phyloP scores from a whole-genome alignment of 2,329 filamentous ascomycete genomes.

The Epichloe scottii region DNA sequence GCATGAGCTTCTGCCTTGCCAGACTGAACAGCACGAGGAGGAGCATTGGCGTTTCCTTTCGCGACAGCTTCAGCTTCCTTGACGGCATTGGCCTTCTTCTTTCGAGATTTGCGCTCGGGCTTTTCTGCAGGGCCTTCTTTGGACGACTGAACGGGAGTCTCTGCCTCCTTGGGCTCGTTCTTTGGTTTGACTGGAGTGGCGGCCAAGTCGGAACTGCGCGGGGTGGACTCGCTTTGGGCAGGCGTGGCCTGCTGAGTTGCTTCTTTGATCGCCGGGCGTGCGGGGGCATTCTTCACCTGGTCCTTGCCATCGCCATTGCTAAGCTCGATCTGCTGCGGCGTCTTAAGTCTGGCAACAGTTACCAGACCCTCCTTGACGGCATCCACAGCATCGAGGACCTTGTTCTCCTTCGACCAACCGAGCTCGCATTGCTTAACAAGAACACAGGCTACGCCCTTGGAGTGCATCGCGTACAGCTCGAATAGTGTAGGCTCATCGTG shows the following conservation, averaged over 20 bases:
- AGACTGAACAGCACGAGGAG: slow-evolving; percentile 23
- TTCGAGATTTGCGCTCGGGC: slow-evolving; percentile 46
- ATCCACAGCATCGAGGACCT: slow-evolving; percentile 68
- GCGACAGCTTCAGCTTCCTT: slow-evolving; percentile 31
- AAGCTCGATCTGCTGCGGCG: slow-evolving; percentile 30
- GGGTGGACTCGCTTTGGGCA: slow-evolving; percentile 15
- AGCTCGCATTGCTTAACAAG: slow-evolving; percentile 79
- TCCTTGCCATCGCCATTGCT: slow-evolving; percentile 22
- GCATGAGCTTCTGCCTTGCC: slow-evolving; percentile 17
- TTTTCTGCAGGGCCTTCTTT: slow-evolving; percentile 39
- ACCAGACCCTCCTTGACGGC: slow-evolving; percentile 64
- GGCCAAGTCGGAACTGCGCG: slow-evolving; percentile 19
- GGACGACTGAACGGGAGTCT: slow-evolving; percentile 26
- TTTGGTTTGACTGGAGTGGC: slow-evolving; percentile 26
- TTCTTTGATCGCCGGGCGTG: slow-evolving; percentile 20
- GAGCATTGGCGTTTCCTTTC: slow-evolving; percentile 25
- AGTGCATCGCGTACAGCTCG: slow-evolving; percentile 95
- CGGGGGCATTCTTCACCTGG: slow-evolving; percentile 23
- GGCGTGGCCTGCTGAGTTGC: slow-evolving; percentile 13
- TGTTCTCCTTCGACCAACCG: slow-evolving; percentile 84
- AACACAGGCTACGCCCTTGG: slow-evolving; percentile 86
- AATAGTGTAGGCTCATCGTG: slow-evolving; percentile 67
- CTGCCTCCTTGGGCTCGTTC: slow-evolving; percentile 35
- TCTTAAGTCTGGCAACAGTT: slow-evolving; percentile 57
- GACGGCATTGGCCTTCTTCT: slow-evolving; percentile 51